These are phyloP conservation scores for Aspergillus ruber DNA, from an alignment of 2,329 filamentous ascomycete genomes.

Conservation along the genomic window DNA sequence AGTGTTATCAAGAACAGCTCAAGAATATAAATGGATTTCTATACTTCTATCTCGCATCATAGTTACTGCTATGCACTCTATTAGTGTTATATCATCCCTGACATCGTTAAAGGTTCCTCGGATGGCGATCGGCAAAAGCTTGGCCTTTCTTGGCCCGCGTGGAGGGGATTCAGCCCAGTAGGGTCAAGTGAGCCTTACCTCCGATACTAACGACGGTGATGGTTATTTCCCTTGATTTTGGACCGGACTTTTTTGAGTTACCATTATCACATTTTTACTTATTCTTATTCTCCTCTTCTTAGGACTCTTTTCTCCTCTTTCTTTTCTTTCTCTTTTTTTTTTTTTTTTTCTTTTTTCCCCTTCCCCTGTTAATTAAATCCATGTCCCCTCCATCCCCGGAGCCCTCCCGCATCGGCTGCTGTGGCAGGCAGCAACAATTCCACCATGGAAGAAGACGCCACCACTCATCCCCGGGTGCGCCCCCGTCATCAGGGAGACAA, in stretches of 20 bases:
- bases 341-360: background rate
- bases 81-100: background rate
- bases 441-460: slow-evolving; percentile 9
- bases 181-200: background rate
- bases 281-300: background rate
- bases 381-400: background rate
- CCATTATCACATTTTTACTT: background rate
- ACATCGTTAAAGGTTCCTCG: slow-evolving; percentile 1
- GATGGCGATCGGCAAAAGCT: slow-evolving; percentile 4
- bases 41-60: no score
- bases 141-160: slow-evolving; percentile 6
- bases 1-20: no score
- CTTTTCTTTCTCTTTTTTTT: background rate
- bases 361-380: background rate
- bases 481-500: slow-evolving; percentile 24
- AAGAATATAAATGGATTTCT: no score
- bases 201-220: background rate
- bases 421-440: slow-evolving; percentile 2
- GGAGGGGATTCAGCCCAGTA: slow-evolving; percentile 1
- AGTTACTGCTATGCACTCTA: background rate
- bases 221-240: no score
- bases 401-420: background rate
- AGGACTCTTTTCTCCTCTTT: background rate
- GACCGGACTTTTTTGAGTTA: no score
- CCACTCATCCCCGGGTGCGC: slow-evolving; percentile 12